Evolutionary conservation across 495 filamentous ascomycete species (phyloP), one percentile per base, ranked within the genome.

Genomic region (Penicillium lividum): DNA sequence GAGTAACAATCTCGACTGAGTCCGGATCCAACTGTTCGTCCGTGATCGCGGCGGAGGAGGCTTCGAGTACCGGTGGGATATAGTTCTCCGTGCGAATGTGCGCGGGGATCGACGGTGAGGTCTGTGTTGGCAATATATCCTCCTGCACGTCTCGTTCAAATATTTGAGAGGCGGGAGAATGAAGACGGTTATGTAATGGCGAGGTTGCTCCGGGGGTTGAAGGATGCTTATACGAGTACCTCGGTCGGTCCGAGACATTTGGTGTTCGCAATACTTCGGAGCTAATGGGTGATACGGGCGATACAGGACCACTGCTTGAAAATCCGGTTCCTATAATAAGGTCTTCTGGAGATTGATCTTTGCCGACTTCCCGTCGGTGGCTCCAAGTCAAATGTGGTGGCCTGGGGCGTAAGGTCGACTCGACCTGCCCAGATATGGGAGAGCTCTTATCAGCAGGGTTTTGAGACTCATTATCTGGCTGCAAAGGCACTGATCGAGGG

Each of bases 121-220:
- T 56, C 53, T 91, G 86, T 7, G 80, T 66, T n/a, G 84, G 73
- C 7, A 83, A 60, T 30, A 82, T 74, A 63, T 82, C 84, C 65
- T 97, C 92, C 69, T 97, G 93, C 13, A 97, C 93, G 72, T 90
- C 87, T 63, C 92, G 89, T 78, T 97, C 92, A 73, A 97, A 97
- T 65, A 97, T 97, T 64, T 93, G 91, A 27, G 90, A 85, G 5
- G 85, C 85, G 10, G 87, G 86, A 13, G 86, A 89, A 47, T 82
- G 77, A 45, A 87, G 69, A 40, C 83, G 78, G 5, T 86, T 84
- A 4, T 86, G 86, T 15, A 83, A 74, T 27, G 81, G 69, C 46
- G 78, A 79, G 10, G 54, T 60, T 38, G 80, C 76, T 53, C 78
- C 73, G n/a, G 82, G 73, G 9, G 80, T 80, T 9, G 80, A 79